Base-by-base conservation (phyloP, 345 rosid species). In the Litchi chinensis region DNA sequence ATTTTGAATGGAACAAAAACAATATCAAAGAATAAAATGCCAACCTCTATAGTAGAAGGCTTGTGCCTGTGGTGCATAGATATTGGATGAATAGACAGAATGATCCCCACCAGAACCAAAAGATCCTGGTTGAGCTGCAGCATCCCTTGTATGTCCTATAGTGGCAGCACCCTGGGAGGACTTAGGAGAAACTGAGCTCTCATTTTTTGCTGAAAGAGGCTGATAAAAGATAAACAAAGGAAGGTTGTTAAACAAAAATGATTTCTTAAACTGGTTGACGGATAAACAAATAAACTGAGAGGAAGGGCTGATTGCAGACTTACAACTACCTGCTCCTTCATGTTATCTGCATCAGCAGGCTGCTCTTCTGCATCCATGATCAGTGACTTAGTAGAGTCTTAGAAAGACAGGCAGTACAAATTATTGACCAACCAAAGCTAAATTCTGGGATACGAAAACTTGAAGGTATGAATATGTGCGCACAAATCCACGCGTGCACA, bases 321-420 rank as follows among this genome's bases (percentile, higher is more conserved):
- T 77, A 84, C 68, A 87, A 82, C 37, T 86, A 93, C 94, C 94
- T 81, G 94, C 83, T 93, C 95, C 92, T 91, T 90, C 92, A 89
- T 85, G 84, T 76, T 87, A 79, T 91, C 93, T 78, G 92, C 74
- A 81, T 79, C 89, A 81, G 84, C 86, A 80, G 91, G 87, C 82
- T 88, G 88, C 84, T 93, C 97, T 90, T 91, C 97, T 88, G 94
- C 93, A 85, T 85, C 86, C 88, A 93, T 88, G 82, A 89, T 81
- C 87, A 73, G 86, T 87, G 86, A 91, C 86, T 87, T 77, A 85
- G 87, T 84, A 87, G 84, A 82, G 83, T 83, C 83, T 83, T 80
- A 80, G 80, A 83, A 89, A 82, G 88, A 88, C 82, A 86, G 79
- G 84, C 82, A 86, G 80, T 81, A 88, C 83, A 82, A 84, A 84